phyloP scores from a whole-genome alignment of 208 protist genomes.

The Crithidia fasciculata region DNA sequence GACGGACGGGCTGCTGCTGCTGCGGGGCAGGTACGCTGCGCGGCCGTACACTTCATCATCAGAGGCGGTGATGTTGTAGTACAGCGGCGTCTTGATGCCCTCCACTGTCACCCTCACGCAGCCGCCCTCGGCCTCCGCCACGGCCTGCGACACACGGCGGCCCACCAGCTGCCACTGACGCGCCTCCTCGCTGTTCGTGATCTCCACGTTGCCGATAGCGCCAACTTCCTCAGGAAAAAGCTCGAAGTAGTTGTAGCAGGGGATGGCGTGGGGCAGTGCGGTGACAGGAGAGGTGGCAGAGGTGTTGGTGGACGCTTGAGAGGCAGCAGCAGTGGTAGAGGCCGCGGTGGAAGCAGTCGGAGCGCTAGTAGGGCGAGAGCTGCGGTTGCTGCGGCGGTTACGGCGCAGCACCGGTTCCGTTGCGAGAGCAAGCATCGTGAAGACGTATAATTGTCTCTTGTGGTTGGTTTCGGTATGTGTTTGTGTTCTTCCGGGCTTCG shows the following conservation, averaged over 20 bases:
- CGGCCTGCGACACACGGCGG: not conserved
- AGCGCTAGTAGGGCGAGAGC: not conserved
- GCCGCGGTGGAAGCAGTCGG: not conserved
- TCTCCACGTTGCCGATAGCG: constrained; percentile 8
- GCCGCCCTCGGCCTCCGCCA: constrained; percentile 4
- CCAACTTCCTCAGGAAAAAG: constrained; percentile 2
- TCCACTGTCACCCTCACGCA: constrained; percentile 10
- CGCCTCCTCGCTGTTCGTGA: not conserved
- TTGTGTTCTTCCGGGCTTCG: not conserved
- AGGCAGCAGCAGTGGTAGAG: not conserved
- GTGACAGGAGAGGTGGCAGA: not conserved
- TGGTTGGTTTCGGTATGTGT: not conserved
- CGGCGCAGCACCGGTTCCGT: not conserved
- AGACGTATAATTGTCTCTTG: too few relatives aligned
- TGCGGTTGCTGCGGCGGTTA: not conserved
- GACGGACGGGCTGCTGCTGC: not conserved
- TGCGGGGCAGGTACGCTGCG: not conserved
- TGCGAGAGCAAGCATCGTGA: not conserved
- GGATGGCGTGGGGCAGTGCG: not conserved
- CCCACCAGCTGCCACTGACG: constrained; percentile 8
- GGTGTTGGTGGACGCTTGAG: not conserved
- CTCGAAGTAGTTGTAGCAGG: constrained; percentile 17
- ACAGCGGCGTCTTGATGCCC: not conserved
- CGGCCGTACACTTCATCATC: constrained; percentile 19
- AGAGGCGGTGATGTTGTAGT: constrained; percentile 8